Conservation (phyloP, 164 flowering plant genomes). For the Cinnamomum chago region DNA sequence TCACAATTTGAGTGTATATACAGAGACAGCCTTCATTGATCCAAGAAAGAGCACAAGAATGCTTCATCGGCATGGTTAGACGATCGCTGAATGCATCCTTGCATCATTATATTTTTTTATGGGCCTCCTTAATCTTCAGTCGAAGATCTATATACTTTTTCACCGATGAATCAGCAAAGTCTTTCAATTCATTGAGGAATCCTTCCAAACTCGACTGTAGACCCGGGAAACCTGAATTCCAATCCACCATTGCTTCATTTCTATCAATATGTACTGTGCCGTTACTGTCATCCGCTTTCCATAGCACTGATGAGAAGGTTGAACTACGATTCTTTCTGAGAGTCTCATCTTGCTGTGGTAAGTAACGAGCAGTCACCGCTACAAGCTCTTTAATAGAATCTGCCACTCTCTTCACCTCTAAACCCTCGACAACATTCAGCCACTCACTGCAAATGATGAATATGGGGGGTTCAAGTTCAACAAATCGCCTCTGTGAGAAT, state of each 20-base stretch:
- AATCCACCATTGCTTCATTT: conserved; percentile 44
- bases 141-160: conserved; percentile 53
- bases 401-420: conserved; percentile 14
- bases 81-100: background rate
- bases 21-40: background rate
- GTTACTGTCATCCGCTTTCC: conserved; percentile 20
- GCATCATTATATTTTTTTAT: conserved; percentile 24
- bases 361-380: conserved; percentile 40
- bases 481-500: conserved; percentile 26
- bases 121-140: conserved; percentile 38
- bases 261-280: conserved; percentile 20
- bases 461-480: conserved; percentile 64
- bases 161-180: conserved; percentile 54
- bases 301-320: conserved; percentile 12
- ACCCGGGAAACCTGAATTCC: conserved; percentile 45
- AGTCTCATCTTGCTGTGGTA: conserved; percentile 71
- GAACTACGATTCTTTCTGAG: conserved; percentile 33
- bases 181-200: conserved; percentile 51
- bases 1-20: background rate
- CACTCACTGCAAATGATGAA: conserved; percentile 65
- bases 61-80: background rate
- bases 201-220: conserved; percentile 47
- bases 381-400: conserved; percentile 56
- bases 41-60: background rate
- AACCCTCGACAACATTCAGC: conserved; percentile 44